Base-by-base conservation (phyloP, 78 protist genomes). In the Guillardia theta region DNA sequence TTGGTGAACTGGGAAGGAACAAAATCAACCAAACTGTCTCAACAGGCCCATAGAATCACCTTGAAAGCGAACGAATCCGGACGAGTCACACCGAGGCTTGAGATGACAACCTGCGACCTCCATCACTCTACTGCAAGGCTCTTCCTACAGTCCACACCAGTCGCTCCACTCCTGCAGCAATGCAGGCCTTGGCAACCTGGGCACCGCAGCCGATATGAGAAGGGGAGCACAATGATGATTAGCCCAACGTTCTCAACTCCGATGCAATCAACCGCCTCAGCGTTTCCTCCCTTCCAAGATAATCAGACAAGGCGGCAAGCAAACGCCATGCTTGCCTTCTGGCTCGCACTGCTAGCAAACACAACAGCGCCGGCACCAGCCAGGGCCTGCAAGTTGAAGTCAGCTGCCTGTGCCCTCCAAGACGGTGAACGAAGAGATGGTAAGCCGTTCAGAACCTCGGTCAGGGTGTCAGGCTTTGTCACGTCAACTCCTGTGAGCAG, bases 81-180 rank as follows among this genome's bases (percentile, higher is more conserved):
- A 22, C 87, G 87, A 2, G 87, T 22, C 45, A 70, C 87, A 10
- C 47, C 87, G 45, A 70, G 39, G 87, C 87, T 70, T 3, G 87
- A 70, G 87, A 70, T 70, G 87, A 70, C 22, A 27, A 70, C n/a
- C n/a, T n/a, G n/a, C n/a, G n/a, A n/a, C n/a, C n/a, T n/a, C n/a
- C n/a, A n/a, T n/a, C n/a, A n/a, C n/a, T n/a, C n/a, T n/a, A n/a
- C n/a, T n/a, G n/a, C n/a, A n/a, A n/a, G n/a, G n/a, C n/a, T n/a
- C n/a, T n/a, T n/a, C n/a, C n/a, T n/a, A n/a, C n/a, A n/a, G n/a
- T n/a, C n/a, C n/a, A n/a, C n/a, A n/a, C 44, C 87, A 70, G 22
- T 1, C 87, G 87, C 87, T 36, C 41, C 87, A 70, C 87, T 6
- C 87, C 87, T 43, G 87, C 87, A 37, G 87, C 87, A 30, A 58